phyloP scores from a whole-genome alignment of 2,329 filamentous ascomycete species.

The Rhinocladiella mackenziei region DNA sequence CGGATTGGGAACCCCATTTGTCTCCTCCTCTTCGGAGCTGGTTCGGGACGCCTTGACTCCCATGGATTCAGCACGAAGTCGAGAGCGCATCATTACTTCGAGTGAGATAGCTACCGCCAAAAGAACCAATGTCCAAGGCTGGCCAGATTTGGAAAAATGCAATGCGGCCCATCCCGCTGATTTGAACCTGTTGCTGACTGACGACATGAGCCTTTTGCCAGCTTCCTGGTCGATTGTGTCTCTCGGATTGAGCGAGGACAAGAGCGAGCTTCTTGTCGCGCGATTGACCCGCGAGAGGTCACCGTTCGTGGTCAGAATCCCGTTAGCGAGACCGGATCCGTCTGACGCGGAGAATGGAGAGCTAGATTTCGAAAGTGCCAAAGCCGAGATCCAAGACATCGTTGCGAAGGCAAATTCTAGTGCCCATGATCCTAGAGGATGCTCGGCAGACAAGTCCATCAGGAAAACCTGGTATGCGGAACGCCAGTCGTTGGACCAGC shows the following conservation, averaged over 20 bases:
- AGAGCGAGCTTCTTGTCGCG: conserved; percentile 83
- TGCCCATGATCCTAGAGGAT: conserved; percentile 67
- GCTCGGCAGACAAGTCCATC: conserved; percentile 53
- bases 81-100: conserved; percentile 16
- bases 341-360: conserved; percentile 74
- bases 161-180: background rate
- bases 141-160: conserved; percentile 6
- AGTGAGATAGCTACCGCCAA: conserved; percentile 16
- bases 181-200: conserved; percentile 57
- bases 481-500: conserved; percentile 71
- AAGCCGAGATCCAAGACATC: conserved; percentile 74
- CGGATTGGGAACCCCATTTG: conserved; percentile 21
- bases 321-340: conserved; percentile 74
- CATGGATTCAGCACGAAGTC: conserved; percentile 16
- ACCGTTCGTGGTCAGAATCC: conserved; percentile 83
- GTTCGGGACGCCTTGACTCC: conserved; percentile 22
- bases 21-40: conserved; percentile 20
- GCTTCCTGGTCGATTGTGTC: conserved; percentile 80
- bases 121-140: conserved; percentile 8
- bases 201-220: conserved; percentile 80
- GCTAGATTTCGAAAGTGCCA: conserved; percentile 79
- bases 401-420: conserved; percentile 77
- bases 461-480: conserved; percentile 87
- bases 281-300: conserved; percentile 70
- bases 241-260: conserved; percentile 74